phyloP scores from a whole-genome alignment of 768 basidiomycete genomes.

The Leccinum obscurum region DNA sequence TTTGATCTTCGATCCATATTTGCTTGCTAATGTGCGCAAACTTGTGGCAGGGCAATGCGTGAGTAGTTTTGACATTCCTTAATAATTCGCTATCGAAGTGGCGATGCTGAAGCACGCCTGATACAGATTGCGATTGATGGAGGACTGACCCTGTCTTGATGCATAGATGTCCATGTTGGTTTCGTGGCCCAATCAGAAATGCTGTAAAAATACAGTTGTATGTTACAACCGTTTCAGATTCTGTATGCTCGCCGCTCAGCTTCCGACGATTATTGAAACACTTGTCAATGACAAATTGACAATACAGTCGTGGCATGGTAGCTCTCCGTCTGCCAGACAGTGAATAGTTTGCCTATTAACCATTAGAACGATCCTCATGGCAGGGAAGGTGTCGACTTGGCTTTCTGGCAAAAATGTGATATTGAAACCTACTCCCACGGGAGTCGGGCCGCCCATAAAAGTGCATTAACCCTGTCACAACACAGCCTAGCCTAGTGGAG shows the following conservation, averaged over 20 bases:
- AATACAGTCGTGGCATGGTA: not conserved
- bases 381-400: too few species aligned
- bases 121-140: not conserved
- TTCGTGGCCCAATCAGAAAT: not conserved
- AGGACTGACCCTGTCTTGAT: not conserved
- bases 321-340: not conserved
- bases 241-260: not conserved
- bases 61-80: not conserved
- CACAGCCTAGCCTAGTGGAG: not conserved
- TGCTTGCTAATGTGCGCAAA: not conserved
- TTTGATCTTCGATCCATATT: not conserved
- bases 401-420: not conserved
- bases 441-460: not conserved
- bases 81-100: not conserved
- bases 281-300: not conserved
- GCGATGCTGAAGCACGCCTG: not conserved
- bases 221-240: too few species aligned
- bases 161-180: not conserved
- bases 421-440: not conserved
- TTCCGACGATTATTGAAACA: not conserved
- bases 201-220: not conserved
- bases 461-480: not conserved
- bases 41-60: not conserved
- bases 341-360: not conserved
- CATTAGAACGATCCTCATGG: too few species aligned